Conservation (phyloP, 2,329 filamentous ascomycete species). For the Aspergillus costaricaensis region DNA sequence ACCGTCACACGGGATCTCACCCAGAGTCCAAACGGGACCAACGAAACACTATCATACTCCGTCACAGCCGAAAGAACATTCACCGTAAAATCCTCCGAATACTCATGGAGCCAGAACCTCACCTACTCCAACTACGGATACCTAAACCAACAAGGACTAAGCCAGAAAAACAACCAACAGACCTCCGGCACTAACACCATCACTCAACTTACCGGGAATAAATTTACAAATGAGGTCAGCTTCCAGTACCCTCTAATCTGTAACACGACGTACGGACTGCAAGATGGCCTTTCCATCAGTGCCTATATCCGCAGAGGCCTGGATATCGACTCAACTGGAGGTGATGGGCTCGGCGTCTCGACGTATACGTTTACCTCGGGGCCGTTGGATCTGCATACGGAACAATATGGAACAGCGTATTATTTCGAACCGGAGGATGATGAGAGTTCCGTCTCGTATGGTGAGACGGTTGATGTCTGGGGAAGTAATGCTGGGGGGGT, state of each 20-base stretch:
- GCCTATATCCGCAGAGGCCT: constrained; percentile 55
- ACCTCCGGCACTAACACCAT: constrained; percentile 49
- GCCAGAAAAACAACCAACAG: constrained; percentile 56
- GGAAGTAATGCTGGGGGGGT: constrained; percentile 24
- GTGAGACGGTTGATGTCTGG: constrained; percentile 33
- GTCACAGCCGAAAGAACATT: constrained; percentile 60
- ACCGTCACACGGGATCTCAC: constrained; percentile 42
- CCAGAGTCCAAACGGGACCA: constrained; percentile 51
- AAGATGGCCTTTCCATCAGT: constrained; percentile 52
- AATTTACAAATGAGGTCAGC: constrained; percentile 37
- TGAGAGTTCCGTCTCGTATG: constrained; percentile 28
- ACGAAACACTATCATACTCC: constrained; percentile 62
- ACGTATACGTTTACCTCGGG: constrained; percentile 58
- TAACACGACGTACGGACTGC: constrained; percentile 53
- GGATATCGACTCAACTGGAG: constrained; percentile 42
- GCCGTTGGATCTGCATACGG: constrained; percentile 27
- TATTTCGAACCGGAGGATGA: constrained; percentile 25
- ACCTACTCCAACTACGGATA: constrained; percentile 58
- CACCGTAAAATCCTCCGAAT: constrained; percentile 51
- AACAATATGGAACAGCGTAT: constrained; percentile 32
- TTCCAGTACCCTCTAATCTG: constrained; percentile 65
- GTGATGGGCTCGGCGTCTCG: constrained; percentile 50
- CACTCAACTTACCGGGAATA: constrained; percentile 33
- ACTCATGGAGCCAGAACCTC: constrained; percentile 62
- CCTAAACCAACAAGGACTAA: constrained; percentile 56